Conservation (phyloP, 2,329 filamentous ascomycete species). For the Verticillium albo-atrum region DNA sequence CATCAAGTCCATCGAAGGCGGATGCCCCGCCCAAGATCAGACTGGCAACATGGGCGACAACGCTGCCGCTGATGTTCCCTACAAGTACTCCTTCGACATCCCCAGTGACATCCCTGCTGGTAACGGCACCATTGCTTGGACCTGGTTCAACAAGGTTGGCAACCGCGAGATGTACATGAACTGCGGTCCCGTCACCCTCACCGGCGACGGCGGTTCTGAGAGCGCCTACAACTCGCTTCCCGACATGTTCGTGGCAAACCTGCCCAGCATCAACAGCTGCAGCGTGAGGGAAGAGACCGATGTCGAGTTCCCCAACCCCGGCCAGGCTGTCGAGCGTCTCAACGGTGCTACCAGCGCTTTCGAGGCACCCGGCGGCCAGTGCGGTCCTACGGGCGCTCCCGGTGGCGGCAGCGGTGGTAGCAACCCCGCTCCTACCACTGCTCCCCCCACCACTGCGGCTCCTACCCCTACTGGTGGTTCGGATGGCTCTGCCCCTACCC, state of each 20-base stretch:
- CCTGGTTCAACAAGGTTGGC: constrained; percentile 89
- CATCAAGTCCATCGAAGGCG: constrained; percentile 81
- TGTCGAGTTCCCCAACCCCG: constrained; percentile 65
- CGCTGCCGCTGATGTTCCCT: constrained; percentile 38
- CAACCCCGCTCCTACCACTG: constrained; percentile 12
- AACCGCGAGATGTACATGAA: constrained; percentile 99
- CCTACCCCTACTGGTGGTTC: constrained; percentile 14
- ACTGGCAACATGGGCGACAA: constrained; percentile 53
- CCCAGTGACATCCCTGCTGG: constrained; percentile 69
- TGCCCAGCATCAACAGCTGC: constrained; percentile 52
- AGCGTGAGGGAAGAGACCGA: constrained; percentile 48
- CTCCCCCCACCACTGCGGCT: constrained; percentile 13
- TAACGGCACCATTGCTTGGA: constrained; percentile 81
- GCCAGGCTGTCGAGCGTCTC: constrained; percentile 48
- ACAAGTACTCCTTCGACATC: constrained; percentile 65
- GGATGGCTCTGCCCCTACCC: constrained; percentile 5
- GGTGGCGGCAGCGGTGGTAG: constrained; percentile 2
- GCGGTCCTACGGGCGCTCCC: constrained; percentile 7
- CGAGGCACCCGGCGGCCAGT: constrained; percentile 11
- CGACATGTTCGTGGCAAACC: constrained; percentile 71
- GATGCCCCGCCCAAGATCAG: constrained; percentile 64
- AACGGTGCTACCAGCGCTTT: constrained; percentile 32
- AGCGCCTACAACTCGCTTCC: constrained; percentile 60
- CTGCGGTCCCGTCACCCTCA: constrained; percentile 72
- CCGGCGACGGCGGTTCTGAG: constrained; percentile 43